Base-by-base conservation (phyloP, 495 filamentous ascomycete genomes). In the Neurospora sp. region DNA sequence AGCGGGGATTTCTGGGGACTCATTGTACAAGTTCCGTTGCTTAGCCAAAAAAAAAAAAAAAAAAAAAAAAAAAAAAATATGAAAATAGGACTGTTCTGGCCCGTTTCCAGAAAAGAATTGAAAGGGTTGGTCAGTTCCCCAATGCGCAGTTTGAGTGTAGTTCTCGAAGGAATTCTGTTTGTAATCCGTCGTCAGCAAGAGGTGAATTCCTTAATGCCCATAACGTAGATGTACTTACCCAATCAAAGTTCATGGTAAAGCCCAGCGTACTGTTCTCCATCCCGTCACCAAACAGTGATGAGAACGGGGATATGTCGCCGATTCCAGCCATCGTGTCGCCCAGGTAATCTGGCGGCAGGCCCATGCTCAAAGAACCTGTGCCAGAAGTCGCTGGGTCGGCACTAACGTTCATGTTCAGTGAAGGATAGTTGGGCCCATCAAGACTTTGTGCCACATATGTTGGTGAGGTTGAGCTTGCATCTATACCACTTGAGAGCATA, bases 401-500 rank as follows among this genome's bases (percentile, higher is more conserved):
- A 36, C 54, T 19, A 9, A 66, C 28, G 54, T 66, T 31, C 15
- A 66, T 66, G 54, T 66, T 34, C 54, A 66, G 13, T 19, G 28
- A 66, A 34, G 54, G 11, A 66, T 66, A 34, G 15, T 19, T 66
- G 28, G 54, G 28, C 28, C 54, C 54, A 19, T 66, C 54, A 34
- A 66, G 54, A 66, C 31, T 15, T 66, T 66, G 54, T 66, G 54
- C 28, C 15, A 6, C 54, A 66, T 36, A 28, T 34, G 54, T 19
- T 66, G 54, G 17, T 66, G 77, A 71, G 17, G 74, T 89, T 89
- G 1, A 91, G 89, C 36, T 89, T 89, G 54, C 54, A 34, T 66
- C 28, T 82, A 92, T 84, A 3, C 90, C 92, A 15, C 89, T 88
- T 11, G 90, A 91, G 62, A 95, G 84, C 86, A 97, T 90, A 11